Evolutionary conservation across 2,329 filamentous ascomycete species (phyloP).

Genomic region (Arthrobotrys sinensis): DNA sequence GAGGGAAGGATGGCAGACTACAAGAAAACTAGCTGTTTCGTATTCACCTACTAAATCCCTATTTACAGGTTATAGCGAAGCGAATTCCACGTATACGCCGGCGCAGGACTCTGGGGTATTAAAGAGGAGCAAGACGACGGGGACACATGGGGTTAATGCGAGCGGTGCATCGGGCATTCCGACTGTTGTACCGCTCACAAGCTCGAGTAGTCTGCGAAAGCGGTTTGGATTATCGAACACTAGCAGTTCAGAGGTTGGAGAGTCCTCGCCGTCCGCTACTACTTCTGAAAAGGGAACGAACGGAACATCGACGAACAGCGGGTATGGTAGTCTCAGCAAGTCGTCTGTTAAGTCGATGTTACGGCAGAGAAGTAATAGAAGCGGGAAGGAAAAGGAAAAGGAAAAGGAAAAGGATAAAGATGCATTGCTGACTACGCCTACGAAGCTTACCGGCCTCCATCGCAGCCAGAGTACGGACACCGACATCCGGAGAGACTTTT

Average conservation of each 20-base stretch:
- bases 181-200: constrained; percentile 43
- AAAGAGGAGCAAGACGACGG: constrained; percentile 53
- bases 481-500: constrained; percentile 47
- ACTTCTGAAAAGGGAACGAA: constrained; percentile 27
- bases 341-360: constrained; percentile 55
- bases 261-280: neutral
- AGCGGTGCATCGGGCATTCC: constrained; percentile 30
- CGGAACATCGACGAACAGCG: constrained; percentile 20
- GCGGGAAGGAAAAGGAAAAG: constrained; percentile 30
- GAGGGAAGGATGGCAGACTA: constrained; percentile 41
- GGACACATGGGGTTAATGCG: constrained; percentile 22
- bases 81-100: constrained; percentile 15
- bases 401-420: constrained; percentile 42
- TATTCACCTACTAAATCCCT: constrained; percentile 55
- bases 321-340: constrained; percentile 54
- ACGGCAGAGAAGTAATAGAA: constrained; percentile 50
- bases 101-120: constrained; percentile 25
- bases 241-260: constrained; percentile 5
- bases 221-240: constrained; percentile 41
- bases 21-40: constrained; percentile 21
- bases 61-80: constrained; percentile 42
- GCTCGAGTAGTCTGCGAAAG: constrained; percentile 48
- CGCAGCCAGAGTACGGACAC: constrained; percentile 51
- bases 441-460: constrained; percentile 33
- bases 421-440: constrained; percentile 4